Evolutionary conservation across 352 stramenopile species (phyloP).

Genomic region (Thraustochytrium striatum): DNA sequence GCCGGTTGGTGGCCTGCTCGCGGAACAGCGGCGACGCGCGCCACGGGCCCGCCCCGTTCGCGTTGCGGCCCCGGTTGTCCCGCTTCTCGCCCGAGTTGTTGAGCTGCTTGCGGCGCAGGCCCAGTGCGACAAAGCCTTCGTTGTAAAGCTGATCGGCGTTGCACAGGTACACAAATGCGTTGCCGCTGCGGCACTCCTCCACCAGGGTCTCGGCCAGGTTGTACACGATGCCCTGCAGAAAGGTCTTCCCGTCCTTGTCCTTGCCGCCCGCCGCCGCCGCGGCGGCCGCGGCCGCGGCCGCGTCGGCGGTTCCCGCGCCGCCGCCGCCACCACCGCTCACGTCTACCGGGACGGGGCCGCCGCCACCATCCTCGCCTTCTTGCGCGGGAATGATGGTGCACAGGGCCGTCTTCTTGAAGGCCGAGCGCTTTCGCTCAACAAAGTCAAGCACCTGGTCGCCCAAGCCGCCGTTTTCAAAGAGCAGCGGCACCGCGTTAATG

Average conservation of each 20-base stretch:
- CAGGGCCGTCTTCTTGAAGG: background rate
- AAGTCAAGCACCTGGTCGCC: slow-evolving; percentile 43
- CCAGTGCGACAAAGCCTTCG: slow-evolving; percentile 30
- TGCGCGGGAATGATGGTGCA: background rate
- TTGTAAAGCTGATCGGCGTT: slow-evolving; percentile 11
- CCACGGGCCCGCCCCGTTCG: too few relatives aligned
- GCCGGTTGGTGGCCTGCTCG: slow-evolving; percentile 12
- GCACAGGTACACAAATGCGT: slow-evolving; percentile 28
- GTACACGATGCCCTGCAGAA: slow-evolving; percentile 37
- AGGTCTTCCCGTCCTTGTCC: background rate
- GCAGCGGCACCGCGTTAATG: slow-evolving; percentile 30
- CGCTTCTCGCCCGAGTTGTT: background rate
- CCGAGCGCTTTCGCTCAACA: slow-evolving; percentile 20
- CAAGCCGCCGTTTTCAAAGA: slow-evolving; percentile 23
- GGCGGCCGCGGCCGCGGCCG: background rate
- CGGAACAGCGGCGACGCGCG: slow-evolving; percentile 22
- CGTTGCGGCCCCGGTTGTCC: background rate
- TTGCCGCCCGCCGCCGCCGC: background rate
- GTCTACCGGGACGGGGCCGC: background rate
- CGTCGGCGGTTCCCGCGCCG: background rate
- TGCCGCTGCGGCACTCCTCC: slow-evolving; percentile 8
- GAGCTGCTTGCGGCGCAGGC: slow-evolving; percentile 8
- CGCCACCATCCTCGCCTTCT: background rate
- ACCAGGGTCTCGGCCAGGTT: slow-evolving; percentile 13
- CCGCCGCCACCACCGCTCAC: background rate